These are phyloP conservation scores for Geotrichum aggregatum DNA, from an alignment of 1,139 yeast genomes.

Conservation along the genomic window DNA sequence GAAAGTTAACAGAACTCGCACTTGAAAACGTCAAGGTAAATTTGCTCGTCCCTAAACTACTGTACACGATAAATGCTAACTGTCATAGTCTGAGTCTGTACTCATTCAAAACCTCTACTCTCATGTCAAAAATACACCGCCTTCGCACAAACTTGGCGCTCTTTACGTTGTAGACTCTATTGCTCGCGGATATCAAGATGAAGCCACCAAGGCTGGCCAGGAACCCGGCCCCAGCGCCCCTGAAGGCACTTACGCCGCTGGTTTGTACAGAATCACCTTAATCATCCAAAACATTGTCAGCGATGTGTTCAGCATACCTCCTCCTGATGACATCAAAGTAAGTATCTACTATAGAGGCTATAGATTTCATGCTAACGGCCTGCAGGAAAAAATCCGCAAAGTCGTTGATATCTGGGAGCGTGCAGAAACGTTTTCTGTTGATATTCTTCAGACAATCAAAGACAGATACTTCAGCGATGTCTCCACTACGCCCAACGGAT, in stretches of 20 bases:
- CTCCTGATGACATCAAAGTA: slow-evolving; percentile 31
- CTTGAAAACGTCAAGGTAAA: slow-evolving; percentile 55
- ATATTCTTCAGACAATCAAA: slow-evolving; percentile 53
- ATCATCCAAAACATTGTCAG: slow-evolving; percentile 36
- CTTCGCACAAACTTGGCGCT: slow-evolving; percentile 83
- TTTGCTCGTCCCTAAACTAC: slow-evolving; percentile 15
- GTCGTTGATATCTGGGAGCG: slow-evolving; percentile 91
- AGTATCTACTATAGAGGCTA: slow-evolving; percentile 38
- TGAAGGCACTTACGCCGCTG: slow-evolving; percentile 74
- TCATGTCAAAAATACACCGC: slow-evolving; percentile 70
- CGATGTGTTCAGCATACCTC: slow-evolving; percentile 32
- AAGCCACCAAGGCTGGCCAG: slow-evolving; percentile 56
- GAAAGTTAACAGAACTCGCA: slow-evolving; percentile 75
- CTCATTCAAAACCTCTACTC: slow-evolving; percentile 58
- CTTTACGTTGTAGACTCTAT: slow-evolving; percentile 89
- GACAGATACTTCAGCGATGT: slow-evolving; percentile 48
- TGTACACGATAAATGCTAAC: background rate
- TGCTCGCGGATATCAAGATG: slow-evolving; percentile 79
- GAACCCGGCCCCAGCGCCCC: slow-evolving; percentile 44
- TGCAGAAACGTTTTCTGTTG: slow-evolving; percentile 67
- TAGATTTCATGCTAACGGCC: slow-evolving; percentile 23
- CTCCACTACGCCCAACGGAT: slow-evolving; percentile 49
- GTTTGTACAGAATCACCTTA: slow-evolving; percentile 46
- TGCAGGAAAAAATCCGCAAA: slow-evolving; percentile 67
- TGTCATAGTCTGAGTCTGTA: slow-evolving; percentile 48